A percentile compares a stretch with the other conserved stretches of the same genome.
Evolutionary conservation across 345 rosid genomes (phyloP).

Genomic region (Corymbia maculata): DNA sequence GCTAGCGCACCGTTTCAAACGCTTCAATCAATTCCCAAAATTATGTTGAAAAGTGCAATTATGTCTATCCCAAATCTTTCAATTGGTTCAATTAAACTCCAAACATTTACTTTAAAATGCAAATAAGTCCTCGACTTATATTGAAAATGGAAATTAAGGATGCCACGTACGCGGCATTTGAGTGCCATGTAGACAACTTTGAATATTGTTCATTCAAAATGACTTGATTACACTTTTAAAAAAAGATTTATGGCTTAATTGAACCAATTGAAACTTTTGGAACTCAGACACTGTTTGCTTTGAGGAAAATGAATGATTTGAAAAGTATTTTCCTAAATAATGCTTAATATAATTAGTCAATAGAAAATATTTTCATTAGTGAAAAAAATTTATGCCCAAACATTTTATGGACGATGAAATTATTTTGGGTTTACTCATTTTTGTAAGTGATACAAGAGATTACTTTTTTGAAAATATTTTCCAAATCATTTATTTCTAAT

Average conservation of each 20-base stretch:
- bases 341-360: background rate
- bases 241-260: background rate
- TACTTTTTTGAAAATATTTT: too few relatives aligned
- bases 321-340: too few relatives aligned
- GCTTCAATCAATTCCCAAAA: background rate
- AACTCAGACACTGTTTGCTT: rapidly evolving
- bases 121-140: background rate
- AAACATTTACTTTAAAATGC: background rate
- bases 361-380: too few relatives aligned
- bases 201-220: background rate
- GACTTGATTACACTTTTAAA: background rate
- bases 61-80: background rate
- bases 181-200: background rate
- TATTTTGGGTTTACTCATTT: background rate
- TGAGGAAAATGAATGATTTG: background rate
- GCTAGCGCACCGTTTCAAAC: background rate
- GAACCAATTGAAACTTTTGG: background rate
- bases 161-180: background rate
- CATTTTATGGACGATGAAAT: background rate
- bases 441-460: background rate
- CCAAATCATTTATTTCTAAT: too few relatives aligned
- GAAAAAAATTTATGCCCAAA: background rate
- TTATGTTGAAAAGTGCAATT: background rate
- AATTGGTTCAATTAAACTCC: background rate
- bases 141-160: background rate